Base-by-base conservation (phyloP, 208 protist genomes). In the Trypanosomatidae sp. region DNA sequence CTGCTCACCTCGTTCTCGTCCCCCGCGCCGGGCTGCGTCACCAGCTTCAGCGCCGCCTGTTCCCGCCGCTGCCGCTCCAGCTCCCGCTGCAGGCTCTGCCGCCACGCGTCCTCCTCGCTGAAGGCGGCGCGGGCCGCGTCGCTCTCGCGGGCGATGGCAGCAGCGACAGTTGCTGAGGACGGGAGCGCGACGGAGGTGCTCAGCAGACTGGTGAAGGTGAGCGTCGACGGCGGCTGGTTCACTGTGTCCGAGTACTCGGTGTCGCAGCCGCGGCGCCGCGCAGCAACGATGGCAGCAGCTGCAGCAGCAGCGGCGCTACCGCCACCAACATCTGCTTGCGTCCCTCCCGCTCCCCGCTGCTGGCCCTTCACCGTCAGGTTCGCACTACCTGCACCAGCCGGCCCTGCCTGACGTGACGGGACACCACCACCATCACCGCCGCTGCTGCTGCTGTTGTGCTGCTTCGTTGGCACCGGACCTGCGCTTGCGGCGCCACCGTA, bases 11-110 rank as follows among this genome's bases (percentile, higher is more conserved):
- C 75, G 6, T 76, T 49, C 13, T 46, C 25, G 25, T 62, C 66
- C 4, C 19, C 70, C 46, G 41, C 47, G 9, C 41, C 59, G 0
- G 43, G 52, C 10, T 68, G 70, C 15, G 66, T 41, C 36, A 80
- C 66, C 19, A 80, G 66, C 66, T 73, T 74, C 70, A 80, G 64
- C 28, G 71, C 72, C 7, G 78, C 76, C 66, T 80, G 76, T 41
- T 44, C 71, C 0, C 71, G 69, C 36, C 69, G 76, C 66, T 80
- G 76, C 19, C 76, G 76, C 56, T 80, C 76, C 3, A 80, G 33
- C 76, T 80, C 76, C 22, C 76, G 76, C 13, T 73, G 69, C 13
- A 80, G 47, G 25, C 76, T 80, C 22, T 76, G 41, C 9, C 64
- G 62, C 76, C 76, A 80, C 50, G 76, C 76, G 44, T 80, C 70